Percentiles rank a stretch among this genome's conserved stretches.
phyloP scores from a whole-genome alignment of 305 asterid species.

The Fraxinus albicans region DNA sequence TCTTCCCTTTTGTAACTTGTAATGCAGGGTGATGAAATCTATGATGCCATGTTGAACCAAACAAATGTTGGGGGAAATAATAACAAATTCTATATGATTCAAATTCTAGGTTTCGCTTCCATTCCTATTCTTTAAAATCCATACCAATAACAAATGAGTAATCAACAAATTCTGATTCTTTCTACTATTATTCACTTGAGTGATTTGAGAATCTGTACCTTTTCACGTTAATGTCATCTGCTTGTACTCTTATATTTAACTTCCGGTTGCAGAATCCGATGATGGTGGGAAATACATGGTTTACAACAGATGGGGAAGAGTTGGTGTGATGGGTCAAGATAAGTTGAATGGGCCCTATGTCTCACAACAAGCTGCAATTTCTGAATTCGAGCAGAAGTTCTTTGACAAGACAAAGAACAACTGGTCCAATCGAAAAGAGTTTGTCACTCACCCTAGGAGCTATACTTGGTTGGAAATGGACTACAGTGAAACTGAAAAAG shows the following conservation, averaged over 20 bases:
- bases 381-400: slow-evolving; percentile 70
- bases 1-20: slow-evolving; percentile 6
- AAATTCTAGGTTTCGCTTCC: slow-evolving; percentile 67
- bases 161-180: background rate
- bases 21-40: slow-evolving; percentile 68
- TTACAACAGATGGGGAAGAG: slow-evolving; percentile 93
- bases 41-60: slow-evolving; percentile 94
- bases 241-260: slow-evolving; percentile 5
- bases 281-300: slow-evolving; percentile 70
- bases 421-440: slow-evolving; percentile 62
- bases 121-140: slow-evolving; percentile 14
- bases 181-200: background rate
- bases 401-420: slow-evolving; percentile 65
- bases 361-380: slow-evolving; percentile 52
- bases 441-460: slow-evolving; percentile 49
- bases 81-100: slow-evolving; percentile 81
- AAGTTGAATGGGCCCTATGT: slow-evolving; percentile 60
- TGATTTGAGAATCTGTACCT: background rate
- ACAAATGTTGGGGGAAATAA: slow-evolving; percentile 85
- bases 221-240: background rate
- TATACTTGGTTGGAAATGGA: slow-evolving; percentile 98
- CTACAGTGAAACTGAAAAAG: slow-evolving; percentile 57
- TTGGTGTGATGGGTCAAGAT: slow-evolving; percentile 83
- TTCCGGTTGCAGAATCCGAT: slow-evolving; percentile 69
- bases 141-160: background rate